These are phyloP conservation scores for Digitaria exilis DNA, from an alignment of 202 grass and related monocot species.

Conservation along the genomic window DNA sequence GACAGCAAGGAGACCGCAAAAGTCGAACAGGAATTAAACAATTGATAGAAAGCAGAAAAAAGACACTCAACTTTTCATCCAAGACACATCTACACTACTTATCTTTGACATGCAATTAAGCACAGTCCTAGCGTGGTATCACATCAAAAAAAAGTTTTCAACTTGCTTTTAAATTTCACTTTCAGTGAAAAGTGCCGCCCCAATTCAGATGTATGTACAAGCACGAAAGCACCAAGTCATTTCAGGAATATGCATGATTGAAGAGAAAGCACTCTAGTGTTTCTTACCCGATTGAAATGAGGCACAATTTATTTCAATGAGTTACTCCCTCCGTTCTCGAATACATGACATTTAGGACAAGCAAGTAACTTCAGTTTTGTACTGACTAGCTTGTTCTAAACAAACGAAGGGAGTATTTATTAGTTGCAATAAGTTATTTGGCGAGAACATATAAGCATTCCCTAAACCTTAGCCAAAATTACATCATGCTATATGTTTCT, in stretches of 20 bases:
- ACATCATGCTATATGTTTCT: too few species aligned
- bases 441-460: too few species aligned
- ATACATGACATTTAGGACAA: too few species aligned
- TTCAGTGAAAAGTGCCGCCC: slow-evolving; percentile 3
- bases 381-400: too few species aligned
- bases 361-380: too few species aligned
- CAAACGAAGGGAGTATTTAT: too few species aligned
- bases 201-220: not conserved
- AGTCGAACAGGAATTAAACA: slow-evolving; percentile 16
- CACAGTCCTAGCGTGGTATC: slow-evolving; percentile 6
- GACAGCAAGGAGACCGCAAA: slow-evolving; percentile 33
- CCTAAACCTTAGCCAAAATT: too few species aligned
- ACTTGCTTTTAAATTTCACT: not conserved
- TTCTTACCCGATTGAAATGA: not conserved
- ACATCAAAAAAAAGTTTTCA: not conserved
- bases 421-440: too few species aligned
- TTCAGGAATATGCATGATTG: not conserved
- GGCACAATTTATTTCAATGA: too few species aligned
- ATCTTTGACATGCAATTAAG: not conserved
- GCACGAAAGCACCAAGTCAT: not conserved
- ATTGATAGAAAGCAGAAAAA: not conserved
- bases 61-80: not conserved
- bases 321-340: too few species aligned
- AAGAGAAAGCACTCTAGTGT: too few species aligned
- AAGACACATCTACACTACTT: not conserved